These are phyloP conservation scores for Scytalidium sp. DNA, from an alignment of 2,329 filamentous ascomycete genomes.

Conservation along the genomic window DNA sequence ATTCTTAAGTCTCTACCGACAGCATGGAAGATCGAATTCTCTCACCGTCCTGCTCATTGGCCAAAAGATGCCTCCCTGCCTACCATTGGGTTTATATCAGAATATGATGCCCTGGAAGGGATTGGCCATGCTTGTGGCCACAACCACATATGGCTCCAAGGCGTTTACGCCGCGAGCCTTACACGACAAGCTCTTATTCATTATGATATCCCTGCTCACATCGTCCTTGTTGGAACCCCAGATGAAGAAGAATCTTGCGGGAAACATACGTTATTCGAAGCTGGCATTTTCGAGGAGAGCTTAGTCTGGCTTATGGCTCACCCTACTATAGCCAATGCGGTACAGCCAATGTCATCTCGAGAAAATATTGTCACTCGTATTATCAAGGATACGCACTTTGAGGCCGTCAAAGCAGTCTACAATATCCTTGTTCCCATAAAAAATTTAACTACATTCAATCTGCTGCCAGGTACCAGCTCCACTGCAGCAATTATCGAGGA, in stretches of 20 bases:
- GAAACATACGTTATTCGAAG: background rate
- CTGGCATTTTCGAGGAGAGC: background rate
- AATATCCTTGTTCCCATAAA: background rate
- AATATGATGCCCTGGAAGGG: background rate
- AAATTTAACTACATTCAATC: background rate
- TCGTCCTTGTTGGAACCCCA: background rate
- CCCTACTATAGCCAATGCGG: background rate
- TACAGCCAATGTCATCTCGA: background rate
- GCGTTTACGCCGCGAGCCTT: background rate
- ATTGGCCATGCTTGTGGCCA: conserved; percentile 3
- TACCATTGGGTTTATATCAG: background rate
- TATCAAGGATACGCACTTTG: background rate
- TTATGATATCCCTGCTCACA: background rate
- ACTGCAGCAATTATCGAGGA: background rate
- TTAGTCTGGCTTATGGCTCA: background rate
- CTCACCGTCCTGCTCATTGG: background rate
- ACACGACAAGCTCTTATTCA: background rate
- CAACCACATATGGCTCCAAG: background rate
- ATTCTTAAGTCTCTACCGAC: background rate
- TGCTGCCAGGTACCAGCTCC: background rate
- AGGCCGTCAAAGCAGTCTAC: background rate
- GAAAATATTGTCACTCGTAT: background rate
- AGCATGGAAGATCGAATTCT: background rate
- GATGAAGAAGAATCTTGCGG: background rate
- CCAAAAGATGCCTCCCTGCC: background rate